Evolutionary conservation across 176 grass and related monocot genomes (phyloP).

Genomic region (Themeda triandra): DNA sequence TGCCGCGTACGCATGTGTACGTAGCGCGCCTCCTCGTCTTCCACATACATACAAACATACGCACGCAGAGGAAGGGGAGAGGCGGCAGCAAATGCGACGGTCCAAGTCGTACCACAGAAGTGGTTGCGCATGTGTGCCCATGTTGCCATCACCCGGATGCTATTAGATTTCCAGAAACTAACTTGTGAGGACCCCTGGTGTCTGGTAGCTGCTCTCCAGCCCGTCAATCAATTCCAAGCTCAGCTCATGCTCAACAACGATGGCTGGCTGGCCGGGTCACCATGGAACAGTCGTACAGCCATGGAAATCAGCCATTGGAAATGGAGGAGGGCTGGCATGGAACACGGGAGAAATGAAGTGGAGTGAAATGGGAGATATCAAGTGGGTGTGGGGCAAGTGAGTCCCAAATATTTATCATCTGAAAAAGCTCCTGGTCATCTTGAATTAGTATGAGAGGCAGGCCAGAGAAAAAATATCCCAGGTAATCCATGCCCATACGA

Average conservation of each 20-base stretch:
- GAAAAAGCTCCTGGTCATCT: constrained; percentile 18
- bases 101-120: constrained; percentile 23
- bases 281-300: neutral
- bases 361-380: neutral
- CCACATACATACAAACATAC: neutral
- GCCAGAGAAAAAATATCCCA: neutral
- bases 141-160: constrained; percentile 42
- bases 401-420: constrained; percentile 18
- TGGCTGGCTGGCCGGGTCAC: neutral
- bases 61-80: neutral
- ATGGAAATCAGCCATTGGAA: neutral
- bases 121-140: constrained; percentile 9
- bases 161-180: constrained; percentile 26
- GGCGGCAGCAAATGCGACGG: neutral
- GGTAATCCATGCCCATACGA: constrained; percentile 37
- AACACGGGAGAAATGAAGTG: neutral
- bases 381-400: constrained; percentile 15
- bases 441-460: neutral
- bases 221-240: neutral
- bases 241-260: neutral
- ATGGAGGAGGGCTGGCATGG: neutral
- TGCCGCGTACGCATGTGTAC: constrained; percentile 9
- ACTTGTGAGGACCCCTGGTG: constrained; percentile 15
- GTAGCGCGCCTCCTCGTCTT: neutral
- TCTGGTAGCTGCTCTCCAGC: neutral